Conservation (phyloP, 2,329 filamentous ascomycete genomes). For the Calycina herbarum region DNA sequence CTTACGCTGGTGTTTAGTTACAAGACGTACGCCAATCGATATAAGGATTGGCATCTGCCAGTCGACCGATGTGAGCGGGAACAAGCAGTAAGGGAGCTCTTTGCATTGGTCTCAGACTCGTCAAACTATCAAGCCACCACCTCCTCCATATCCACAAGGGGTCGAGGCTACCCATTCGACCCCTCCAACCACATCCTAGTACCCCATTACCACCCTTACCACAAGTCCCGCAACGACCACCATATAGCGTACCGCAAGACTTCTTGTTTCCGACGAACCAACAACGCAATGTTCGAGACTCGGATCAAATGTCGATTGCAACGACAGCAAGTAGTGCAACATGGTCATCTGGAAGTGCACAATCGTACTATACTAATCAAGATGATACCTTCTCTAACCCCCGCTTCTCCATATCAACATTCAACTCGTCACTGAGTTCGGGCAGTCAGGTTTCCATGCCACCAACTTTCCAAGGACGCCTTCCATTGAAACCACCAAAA, state of each 20-base stretch:
- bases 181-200: conserved; percentile 19
- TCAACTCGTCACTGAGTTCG: conserved; percentile 26
- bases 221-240: conserved; percentile 6
- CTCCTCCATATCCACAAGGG: conserved; percentile 7
- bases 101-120: conserved; percentile 23
- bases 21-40: conserved; percentile 33
- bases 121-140: conserved; percentile 12
- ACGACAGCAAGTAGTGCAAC: conserved; percentile 18
- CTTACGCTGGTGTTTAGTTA: conserved; percentile 23
- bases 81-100: conserved; percentile 26
- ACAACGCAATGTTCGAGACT: conserved; percentile 12
- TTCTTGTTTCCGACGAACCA: conserved; percentile 12
- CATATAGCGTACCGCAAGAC: conserved; percentile 10
- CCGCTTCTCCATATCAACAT: conserved; percentile 25
- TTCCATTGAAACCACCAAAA: conserved; percentile 19
- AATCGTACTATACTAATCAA: conserved; percentile 16
- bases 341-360: conserved; percentile 23
- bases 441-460: conserved; percentile 11
- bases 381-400: conserved; percentile 25
- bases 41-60: conserved; percentile 30
- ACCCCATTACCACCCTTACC: conserved; percentile 6
- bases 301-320: conserved; percentile 24
- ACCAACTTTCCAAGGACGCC: conserved; percentile 5
- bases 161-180: conserved; percentile 18
- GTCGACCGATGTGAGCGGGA: conserved; percentile 27